phyloP scores from a whole-genome alignment of 306 rosid genomes.

The Neltuma alba region DNA sequence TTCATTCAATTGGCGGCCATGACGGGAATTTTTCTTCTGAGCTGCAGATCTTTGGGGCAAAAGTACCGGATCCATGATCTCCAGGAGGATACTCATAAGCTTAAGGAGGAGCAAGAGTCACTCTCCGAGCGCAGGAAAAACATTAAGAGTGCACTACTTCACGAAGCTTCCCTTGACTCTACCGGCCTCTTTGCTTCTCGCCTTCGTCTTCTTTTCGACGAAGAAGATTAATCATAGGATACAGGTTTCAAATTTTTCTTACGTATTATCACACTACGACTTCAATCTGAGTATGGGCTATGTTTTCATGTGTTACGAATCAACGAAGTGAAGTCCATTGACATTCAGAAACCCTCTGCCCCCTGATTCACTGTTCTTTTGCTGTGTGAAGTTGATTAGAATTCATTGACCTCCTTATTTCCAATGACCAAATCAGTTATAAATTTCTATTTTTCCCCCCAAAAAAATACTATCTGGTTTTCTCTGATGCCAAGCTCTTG shows the following conservation, averaged over 20 bases:
- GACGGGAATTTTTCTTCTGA: constrained; percentile 74
- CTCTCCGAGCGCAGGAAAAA: constrained; percentile 52
- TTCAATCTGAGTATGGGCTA: not conserved
- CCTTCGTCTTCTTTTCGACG: constrained; percentile 66
- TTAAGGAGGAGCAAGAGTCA: constrained; percentile 55
- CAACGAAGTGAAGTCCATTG: not conserved
- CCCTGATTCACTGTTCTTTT: not conserved
- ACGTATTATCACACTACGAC: not conserved
- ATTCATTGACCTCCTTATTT: not conserved
- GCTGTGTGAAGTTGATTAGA: not conserved
- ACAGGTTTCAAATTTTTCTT: not conserved
- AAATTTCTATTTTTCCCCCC: not conserved
- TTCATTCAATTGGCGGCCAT: constrained; percentile 80
- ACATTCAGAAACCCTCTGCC: not conserved
- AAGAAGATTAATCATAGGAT: constrained; percentile 47
- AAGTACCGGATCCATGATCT: constrained; percentile 78
- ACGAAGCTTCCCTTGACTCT: constrained; percentile 79
- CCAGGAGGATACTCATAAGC: constrained; percentile 57
- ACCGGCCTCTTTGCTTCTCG: constrained; percentile 73
- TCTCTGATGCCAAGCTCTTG: not conserved
- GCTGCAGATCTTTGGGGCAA: constrained; percentile 76
- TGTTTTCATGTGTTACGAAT: not conserved
- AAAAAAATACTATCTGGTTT: not conserved
- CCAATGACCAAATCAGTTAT: not conserved
- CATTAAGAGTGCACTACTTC: constrained; percentile 62